Base-by-base conservation (phyloP, 2,329 filamentous ascomycete genomes). In the Aspergillus sp. region DNA sequence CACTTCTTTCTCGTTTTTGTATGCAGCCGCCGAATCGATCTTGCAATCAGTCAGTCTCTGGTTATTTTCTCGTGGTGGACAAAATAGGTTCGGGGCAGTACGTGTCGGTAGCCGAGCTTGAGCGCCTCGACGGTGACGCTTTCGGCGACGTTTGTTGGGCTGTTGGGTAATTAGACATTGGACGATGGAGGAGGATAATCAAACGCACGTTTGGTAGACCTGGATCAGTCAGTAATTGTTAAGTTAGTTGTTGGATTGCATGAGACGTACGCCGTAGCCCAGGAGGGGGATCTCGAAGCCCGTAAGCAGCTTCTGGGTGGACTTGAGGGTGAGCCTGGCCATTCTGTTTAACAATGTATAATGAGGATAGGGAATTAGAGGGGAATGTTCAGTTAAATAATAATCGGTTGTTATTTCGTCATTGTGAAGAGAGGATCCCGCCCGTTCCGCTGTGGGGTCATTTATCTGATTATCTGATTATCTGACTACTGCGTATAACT, bases 1-100 rank as follows among this genome's bases (percentile, higher is more conserved):
- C 51, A 81, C 82, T 44, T 84, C 79, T 9, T 73, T 74, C 72
- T 87, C 85, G 62, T 88, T 88, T 39, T 74, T 74, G 69, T 87
- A 88, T 23, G 71, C 77, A 11, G 80, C 79, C 3, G 85, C 84
- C 1, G 81, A 83, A 69, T 88, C 85, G 60, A 87, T 74, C 80
- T 82, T 19, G n/a, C 41, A 57, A 15, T 3, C 9, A 1, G 46
- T 48, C 27, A 21, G 27, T 14, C 1, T 4, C 12, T 9, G 15
- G 35, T 15, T 15, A 6, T 37, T 15, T 37, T 2, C 2, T 11
- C 8, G 8, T 1, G 8, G 14, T 35, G n/a, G 9, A 5, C 6
- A n/a, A 1, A 23, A 12, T n/a, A 11, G 31, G 9, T 6, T n/a
- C 7, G 4, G 9, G 43, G 43, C 9, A 73, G 55, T 70, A 83